These are phyloP conservation scores for Excoecaria cochinchinensis DNA, from an alignment of 345 rosid species.

Conservation along the genomic window DNA sequence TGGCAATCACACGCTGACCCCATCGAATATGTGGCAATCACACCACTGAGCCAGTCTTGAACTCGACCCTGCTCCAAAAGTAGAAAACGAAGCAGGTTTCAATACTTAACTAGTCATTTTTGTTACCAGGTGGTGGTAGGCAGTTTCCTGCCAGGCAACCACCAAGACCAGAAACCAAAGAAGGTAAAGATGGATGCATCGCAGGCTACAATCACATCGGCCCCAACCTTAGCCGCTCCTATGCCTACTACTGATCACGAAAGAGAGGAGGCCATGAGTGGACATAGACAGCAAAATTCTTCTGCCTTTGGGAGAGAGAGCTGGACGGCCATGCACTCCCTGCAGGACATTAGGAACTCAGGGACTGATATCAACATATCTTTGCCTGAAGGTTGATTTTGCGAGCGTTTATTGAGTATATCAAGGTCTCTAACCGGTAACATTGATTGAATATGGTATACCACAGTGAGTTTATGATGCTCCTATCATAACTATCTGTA, in stretches of 20 bases:
- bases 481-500: constrained; percentile 6
- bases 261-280: constrained; percentile 21
- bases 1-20: background rate
- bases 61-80: background rate
- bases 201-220: constrained; percentile 30
- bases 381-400: constrained; percentile 38
- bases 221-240: constrained; percentile 17
- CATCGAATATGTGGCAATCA: background rate
- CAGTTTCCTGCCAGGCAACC: constrained; percentile 73
- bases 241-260: constrained; percentile 44
- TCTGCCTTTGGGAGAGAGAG: constrained; percentile 43
- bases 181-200: constrained; percentile 45
- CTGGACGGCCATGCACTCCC: constrained; percentile 51
- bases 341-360: constrained; percentile 44
- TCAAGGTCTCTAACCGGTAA: constrained; percentile 31
- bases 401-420: background rate
- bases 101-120: constrained; percentile 4
- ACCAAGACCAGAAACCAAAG: constrained; percentile 62
- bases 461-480: background rate
- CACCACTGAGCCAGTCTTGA: too few relatives aligned
- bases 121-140: constrained; percentile 68
- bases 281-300: constrained; percentile 27
- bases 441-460: constrained; percentile 6
- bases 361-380: constrained; percentile 60
- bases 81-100: background rate